These are phyloP conservation scores for Mortierella sp. DNA, from an alignment of 371 early-diverging fungal species.

Conservation along the genomic window DNA sequence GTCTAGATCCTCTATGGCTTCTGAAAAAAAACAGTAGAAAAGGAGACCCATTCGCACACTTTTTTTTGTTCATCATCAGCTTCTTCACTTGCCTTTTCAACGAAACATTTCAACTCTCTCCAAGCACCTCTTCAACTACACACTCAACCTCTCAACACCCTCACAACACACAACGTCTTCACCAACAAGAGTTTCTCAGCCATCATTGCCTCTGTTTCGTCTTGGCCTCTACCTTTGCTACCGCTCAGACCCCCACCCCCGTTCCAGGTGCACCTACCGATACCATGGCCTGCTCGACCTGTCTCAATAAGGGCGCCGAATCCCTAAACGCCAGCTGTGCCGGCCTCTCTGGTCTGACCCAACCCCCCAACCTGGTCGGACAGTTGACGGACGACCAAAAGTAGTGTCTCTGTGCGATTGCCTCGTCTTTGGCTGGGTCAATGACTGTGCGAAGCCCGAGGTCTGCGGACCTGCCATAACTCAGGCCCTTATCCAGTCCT, in stretches of 20 bases:
- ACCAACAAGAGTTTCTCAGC: conserved; percentile 26
- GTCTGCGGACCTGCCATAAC: background rate
- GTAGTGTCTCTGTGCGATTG: conserved; percentile 14
- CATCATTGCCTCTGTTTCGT: conserved; percentile 19
- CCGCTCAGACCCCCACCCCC: conserved; percentile 10
- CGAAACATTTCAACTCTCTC: background rate
- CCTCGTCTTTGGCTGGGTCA: conserved; percentile 13
- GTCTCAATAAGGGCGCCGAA: background rate
- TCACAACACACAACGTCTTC: background rate
- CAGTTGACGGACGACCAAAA: background rate
- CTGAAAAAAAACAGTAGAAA: background rate
- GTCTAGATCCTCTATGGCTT: background rate
- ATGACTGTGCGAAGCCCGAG: background rate
- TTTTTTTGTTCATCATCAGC: background rate
- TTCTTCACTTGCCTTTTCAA: background rate
- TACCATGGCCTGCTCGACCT: background rate
- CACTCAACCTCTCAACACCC: background rate
- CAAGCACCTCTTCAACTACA: conserved; percentile 6
- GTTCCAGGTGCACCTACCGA: conserved; percentile 1
- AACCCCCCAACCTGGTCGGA: background rate
- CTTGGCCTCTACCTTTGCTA: background rate
- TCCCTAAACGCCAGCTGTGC: background rate
- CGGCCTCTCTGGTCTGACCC: background rate
- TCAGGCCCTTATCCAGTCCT: background rate
- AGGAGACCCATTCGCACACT: background rate